Evolutionary conservation across 1,139 yeast genomes (phyloP).

Genomic region (Kodamaea alishanica): DNA sequence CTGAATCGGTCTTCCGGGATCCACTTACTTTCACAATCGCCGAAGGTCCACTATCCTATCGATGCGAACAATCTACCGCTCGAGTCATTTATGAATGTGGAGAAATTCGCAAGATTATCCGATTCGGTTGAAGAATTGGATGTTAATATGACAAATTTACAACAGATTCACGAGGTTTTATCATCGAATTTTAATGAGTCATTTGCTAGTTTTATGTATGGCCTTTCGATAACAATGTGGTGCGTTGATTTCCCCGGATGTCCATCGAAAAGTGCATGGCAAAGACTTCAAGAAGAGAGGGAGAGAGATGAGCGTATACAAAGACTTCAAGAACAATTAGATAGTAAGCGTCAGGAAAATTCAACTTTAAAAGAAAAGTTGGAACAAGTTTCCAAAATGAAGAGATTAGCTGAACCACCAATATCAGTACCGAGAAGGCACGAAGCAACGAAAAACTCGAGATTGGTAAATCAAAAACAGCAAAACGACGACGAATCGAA

Average conservation of each 20-base stretch:
- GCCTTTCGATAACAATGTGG: constrained; percentile 62
- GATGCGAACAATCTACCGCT: constrained; percentile 40
- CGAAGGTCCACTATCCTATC: constrained; percentile 41
- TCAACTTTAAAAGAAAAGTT: constrained; percentile 24
- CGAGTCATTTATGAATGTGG: constrained; percentile 29
- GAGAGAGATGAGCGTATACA: constrained; percentile 25
- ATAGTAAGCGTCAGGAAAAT: constrained; percentile 24
- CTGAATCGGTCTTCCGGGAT: constrained; percentile 43
- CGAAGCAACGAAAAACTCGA: too few relatives aligned
- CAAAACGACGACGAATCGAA: constrained; percentile 17
- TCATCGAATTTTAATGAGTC: constrained; percentile 56
- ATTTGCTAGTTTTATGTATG: constrained; percentile 58
- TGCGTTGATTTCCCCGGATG: constrained; percentile 55
- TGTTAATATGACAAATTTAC: constrained; percentile 43
- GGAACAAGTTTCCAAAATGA: constrained; percentile 7
- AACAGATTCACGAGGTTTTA: constrained; percentile 49
- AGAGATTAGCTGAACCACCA: too few relatives aligned
- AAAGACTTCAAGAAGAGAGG: constrained; percentile 25
- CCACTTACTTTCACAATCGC: constrained; percentile 38
- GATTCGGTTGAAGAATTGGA: constrained; percentile 54
- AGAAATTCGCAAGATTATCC: constrained; percentile 40
- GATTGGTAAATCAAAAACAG: too few relatives aligned
- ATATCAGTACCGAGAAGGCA: too few relatives aligned
- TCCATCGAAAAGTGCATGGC: constrained; percentile 38
- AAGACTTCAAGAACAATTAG: constrained; percentile 21